Evolutionary conservation across 192 early-diverging fungal species (phyloP).

Genomic region (Jimgerdemannia flammicorona): DNA sequence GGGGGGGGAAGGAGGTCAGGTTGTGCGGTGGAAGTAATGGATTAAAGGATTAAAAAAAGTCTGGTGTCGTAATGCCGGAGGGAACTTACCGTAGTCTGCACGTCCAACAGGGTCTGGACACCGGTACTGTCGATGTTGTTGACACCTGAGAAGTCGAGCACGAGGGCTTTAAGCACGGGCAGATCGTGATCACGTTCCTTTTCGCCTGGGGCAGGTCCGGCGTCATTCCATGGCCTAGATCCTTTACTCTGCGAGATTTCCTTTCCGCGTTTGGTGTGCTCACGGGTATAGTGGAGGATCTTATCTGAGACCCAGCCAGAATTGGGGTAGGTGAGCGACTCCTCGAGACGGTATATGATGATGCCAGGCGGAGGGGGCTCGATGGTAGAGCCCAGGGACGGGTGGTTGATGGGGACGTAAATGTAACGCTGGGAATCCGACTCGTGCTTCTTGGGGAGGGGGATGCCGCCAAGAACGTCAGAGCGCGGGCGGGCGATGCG

Average conservation of each 20-base stretch:
- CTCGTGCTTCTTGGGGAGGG: constrained; percentile 8
- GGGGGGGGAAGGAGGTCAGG: not conserved
- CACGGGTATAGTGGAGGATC: constrained; percentile 20
- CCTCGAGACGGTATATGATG: constrained; percentile 25
- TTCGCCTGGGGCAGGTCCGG: not conserved
- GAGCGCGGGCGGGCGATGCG: constrained; percentile 72
- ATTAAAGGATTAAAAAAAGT: too few species aligned
- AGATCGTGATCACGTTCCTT: constrained; percentile 7
- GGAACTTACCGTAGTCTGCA: constrained; percentile 13
- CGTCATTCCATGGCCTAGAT: constrained; percentile 24
- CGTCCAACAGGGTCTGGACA: constrained; percentile 30
- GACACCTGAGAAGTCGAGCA: constrained; percentile 27
- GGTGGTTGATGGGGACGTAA: constrained; percentile 18
- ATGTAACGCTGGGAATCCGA: constrained; percentile 12
- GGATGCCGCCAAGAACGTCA: constrained; percentile 41
- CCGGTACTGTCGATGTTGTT: constrained; percentile 34
- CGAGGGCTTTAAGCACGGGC: constrained; percentile 23
- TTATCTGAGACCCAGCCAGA: constrained; percentile 23
- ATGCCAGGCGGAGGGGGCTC: constrained; percentile 21
- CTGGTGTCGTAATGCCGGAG: too few species aligned
- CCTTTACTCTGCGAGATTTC: constrained; percentile 12
- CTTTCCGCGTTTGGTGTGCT: constrained; percentile 7
- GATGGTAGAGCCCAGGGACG: constrained; percentile 7
- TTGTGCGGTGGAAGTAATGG: not conserved
- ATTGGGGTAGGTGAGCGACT: constrained; percentile 25